Conservation (phyloP, 371 early-diverging fungal genomes). For the Actinomortierella ambigua region DNA sequence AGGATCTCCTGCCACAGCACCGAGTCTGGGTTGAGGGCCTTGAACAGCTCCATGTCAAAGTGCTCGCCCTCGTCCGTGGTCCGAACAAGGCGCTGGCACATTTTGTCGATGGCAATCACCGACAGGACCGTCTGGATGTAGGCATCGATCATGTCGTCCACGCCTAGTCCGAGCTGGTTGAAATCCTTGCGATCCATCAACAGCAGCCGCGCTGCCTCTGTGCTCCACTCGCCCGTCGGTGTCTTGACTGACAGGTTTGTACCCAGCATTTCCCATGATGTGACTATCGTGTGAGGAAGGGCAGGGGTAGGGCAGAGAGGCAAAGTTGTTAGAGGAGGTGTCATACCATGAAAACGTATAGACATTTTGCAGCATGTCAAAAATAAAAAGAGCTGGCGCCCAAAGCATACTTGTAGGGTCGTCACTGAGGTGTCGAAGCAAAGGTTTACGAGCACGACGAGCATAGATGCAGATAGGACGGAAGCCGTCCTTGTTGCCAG, state of each 20-base stretch:
- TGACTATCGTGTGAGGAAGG: conserved; percentile 38
- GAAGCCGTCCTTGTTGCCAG: conserved; percentile 81
- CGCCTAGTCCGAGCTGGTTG: conserved; percentile 87
- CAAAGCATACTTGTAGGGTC: conserved; percentile 53
- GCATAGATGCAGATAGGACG: conserved; percentile 89
- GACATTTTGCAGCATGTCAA: not conserved
- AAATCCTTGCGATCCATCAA: conserved; percentile 96
- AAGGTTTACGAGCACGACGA: conserved; percentile 81
- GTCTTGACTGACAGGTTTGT: conserved; percentile 88
- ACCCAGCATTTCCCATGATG: conserved; percentile 95
- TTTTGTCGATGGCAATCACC: conserved; percentile 91
- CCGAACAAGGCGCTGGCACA: conserved; percentile 75
- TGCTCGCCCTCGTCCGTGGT: conserved; percentile 49
- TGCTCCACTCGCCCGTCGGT: conserved; percentile 82
- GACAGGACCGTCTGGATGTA: conserved; percentile 91
- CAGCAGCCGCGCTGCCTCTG: conserved; percentile 83
- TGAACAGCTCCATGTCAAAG: conserved; percentile 84
- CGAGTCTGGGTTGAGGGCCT: conserved; percentile 86
- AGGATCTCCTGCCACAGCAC: conserved; percentile 78
- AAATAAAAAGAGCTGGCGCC: conserved; percentile 1
- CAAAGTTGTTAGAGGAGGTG: conserved; percentile 37
- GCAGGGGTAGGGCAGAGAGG: too few relatives aligned
- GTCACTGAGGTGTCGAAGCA: conserved; percentile 69
- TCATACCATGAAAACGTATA: not conserved
- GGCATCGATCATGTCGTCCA: conserved; percentile 93